Evolutionary conservation across 768 basidiomycete genomes (phyloP).

Genomic region (Termitomyces sp.): DNA sequence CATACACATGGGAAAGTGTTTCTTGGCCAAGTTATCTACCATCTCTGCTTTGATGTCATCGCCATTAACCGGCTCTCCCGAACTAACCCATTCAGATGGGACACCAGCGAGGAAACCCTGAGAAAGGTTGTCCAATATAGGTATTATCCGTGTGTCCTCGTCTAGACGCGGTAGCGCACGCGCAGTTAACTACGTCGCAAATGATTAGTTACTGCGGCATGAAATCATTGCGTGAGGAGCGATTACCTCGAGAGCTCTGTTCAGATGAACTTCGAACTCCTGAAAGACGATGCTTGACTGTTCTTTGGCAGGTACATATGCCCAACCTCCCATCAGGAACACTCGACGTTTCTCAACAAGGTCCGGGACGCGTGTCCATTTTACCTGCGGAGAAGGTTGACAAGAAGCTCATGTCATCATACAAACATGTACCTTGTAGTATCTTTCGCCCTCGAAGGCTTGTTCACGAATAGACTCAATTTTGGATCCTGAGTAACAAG

Average conservation of each 20-base stretch:
- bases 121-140: slow-evolving; percentile 86
- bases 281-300: slow-evolving; percentile 83
- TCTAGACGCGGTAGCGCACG: slow-evolving; percentile 86
- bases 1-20: slow-evolving; percentile 97
- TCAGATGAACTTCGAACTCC: slow-evolving; percentile 73
- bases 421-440: slow-evolving; percentile 60
- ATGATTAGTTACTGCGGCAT: neutral
- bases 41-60: slow-evolving; percentile 87
- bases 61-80: slow-evolving; percentile 38
- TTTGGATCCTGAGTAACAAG: slow-evolving; percentile 35
- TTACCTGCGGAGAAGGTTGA: slow-evolving; percentile 51
- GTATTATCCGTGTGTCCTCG: slow-evolving; percentile 87
- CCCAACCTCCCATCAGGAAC: slow-evolving; percentile 72
- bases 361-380: slow-evolving; percentile 93
- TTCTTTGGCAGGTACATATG: slow-evolving; percentile 78
- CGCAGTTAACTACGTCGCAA: slow-evolving; percentile 61
- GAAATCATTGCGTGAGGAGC: slow-evolving; percentile 5
- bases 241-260: slow-evolving; percentile 71
- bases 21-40: slow-evolving; percentile 80
- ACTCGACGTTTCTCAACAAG: slow-evolving; percentile 80
- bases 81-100: slow-evolving; percentile 70
- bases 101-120: slow-evolving; percentile 92
- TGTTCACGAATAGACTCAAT: slow-evolving; percentile 24
- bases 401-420: neutral
- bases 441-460: slow-evolving; percentile 48